Evolutionary conservation across 179 eudicot species (phyloP), one percentile per base, ranked within the genome.

Genomic region (Camellia oleifera): DNA sequence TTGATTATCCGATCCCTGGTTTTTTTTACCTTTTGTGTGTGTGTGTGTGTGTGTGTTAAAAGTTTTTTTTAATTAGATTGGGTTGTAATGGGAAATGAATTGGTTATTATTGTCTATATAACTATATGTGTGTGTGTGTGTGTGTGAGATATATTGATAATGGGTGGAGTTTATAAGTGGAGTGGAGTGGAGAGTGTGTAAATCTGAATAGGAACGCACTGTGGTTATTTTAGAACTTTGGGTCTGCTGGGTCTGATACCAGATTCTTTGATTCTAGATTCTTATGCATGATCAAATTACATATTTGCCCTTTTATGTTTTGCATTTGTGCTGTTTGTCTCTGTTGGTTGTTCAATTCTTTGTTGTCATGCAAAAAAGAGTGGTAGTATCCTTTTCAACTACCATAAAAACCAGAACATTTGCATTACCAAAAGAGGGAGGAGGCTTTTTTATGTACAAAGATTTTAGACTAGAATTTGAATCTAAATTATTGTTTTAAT

Each of bases 181-280:
- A 32, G 40, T 1, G 46, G 68, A 71, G 80, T 83, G 63, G 80
- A 70, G 75, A 23, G 15, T 69, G 72, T 74, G 70, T 78, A 76
- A 53, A 63, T 72, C 13, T 48, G 63, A 69, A 57, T 69, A 76
- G 72, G 56, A 45, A 45, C 65, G 82, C 80, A 80, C 72, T 75
- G 60, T 72, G 84, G 72, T 78, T 74, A 69, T 81, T 72, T 80
- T 83, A 82, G 83, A 82, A 78, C 74, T 80, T 76, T 79, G 85
- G 73, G 73, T 84, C 72, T 84, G 74, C 64, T 72, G 42, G 79
- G 32, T 78, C 83, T 80, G 82, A 78, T 66, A 73, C 83, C 80
- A 80, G 82, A 85, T 83, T 80, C 88, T 81, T 65, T 80, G 82
- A 78, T 66, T 76, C 83, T 78, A 80, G 82, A 85, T 83, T 80